Conservation (phyloP, 345 rosid genomes). For the Eucalyptus regnans region DNA sequence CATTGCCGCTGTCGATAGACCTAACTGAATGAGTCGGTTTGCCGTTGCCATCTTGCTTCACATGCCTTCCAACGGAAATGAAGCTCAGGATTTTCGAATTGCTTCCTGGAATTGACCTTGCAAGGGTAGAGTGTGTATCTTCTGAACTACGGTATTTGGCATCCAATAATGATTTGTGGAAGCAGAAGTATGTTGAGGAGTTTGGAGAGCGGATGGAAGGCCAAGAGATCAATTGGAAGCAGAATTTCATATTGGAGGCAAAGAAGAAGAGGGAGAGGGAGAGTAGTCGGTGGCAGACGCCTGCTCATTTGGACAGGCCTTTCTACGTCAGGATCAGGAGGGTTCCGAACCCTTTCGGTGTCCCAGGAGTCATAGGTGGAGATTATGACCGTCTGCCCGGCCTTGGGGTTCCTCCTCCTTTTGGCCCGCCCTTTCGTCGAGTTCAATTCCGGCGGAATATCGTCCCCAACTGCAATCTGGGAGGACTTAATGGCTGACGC, state of each 20-base stretch:
- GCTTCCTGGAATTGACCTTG: slow-evolving; percentile 40
- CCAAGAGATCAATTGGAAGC: too few species aligned
- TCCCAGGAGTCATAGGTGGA: background rate
- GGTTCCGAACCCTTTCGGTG: too few species aligned
- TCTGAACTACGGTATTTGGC: slow-evolving; percentile 27
- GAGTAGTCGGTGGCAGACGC: too few species aligned
- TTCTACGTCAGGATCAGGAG: too few species aligned
- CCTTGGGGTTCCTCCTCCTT: too few species aligned
- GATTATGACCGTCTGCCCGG: too few species aligned
- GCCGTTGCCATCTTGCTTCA: slow-evolving; percentile 35
- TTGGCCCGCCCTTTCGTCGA: background rate
- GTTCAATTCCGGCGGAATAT: background rate
- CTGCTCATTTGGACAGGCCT: too few species aligned
- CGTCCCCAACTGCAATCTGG: too few species aligned
- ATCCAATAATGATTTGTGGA: slow-evolving; percentile 41
- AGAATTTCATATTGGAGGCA: too few species aligned
- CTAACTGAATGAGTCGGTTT: slow-evolving; percentile 35
- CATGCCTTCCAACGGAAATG: slow-evolving; percentile 39
- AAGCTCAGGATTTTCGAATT: slow-evolving; percentile 53
- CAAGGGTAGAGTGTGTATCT: slow-evolving; percentile 37
- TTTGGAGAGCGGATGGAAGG: too few species aligned
- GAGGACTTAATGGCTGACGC: too few species aligned
- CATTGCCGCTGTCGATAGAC: slow-evolving; percentile 42
- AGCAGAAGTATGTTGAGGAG: slow-evolving; percentile 14
- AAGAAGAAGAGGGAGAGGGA: too few species aligned